phyloP scores from a whole-genome alignment of 1,284 basidiomycete species.

The Afroboletus lepidellus region DNA sequence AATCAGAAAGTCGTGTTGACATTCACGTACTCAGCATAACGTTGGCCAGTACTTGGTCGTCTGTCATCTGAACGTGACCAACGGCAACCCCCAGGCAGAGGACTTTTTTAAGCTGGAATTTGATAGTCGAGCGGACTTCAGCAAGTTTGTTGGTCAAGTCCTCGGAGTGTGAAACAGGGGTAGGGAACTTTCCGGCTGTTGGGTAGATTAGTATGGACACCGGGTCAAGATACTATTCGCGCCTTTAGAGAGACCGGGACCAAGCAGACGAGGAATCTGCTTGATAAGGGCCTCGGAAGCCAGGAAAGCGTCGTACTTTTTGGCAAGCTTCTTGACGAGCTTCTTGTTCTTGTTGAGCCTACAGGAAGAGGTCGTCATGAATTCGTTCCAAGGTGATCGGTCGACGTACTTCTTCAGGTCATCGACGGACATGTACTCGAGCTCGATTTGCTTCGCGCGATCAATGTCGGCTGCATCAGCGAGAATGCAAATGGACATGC shows the following conservation, averaged over 20 bases:
- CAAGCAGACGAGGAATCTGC: constrained; percentile 99
- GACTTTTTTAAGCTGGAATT: constrained; percentile 99
- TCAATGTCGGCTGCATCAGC: constrained; percentile 99
- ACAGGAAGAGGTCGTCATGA: constrained; percentile 1
- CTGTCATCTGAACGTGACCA: constrained; percentile 96
- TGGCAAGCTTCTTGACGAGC: constrained; percentile 99
- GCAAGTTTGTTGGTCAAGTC: constrained; percentile 90
- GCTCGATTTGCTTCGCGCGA: constrained; percentile 95
- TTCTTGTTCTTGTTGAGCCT: constrained; percentile 99
- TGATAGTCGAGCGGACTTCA: constrained; percentile 98
- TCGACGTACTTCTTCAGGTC: constrained; percentile 91
- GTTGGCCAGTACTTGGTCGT: constrained; percentile 96
- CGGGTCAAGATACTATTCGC: background rate
- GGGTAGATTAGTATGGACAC: background rate
- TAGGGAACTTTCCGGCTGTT: constrained; percentile 98
- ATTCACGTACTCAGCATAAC: constrained; percentile 85
- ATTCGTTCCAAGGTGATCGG: background rate
- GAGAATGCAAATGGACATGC: constrained; percentile 99
- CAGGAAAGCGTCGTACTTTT: constrained; percentile 99
- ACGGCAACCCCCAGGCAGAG: constrained; percentile 98
- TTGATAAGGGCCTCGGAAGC: constrained; percentile 98
- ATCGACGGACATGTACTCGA: constrained; percentile 99
- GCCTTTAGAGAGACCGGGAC: constrained; percentile 99
- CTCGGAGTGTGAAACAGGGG: constrained; percentile 91
- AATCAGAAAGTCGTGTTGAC: background rate